Evolutionary conservation across 768 basidiomycete species (phyloP).

Genomic region (Lyophyllum shimeji): DNA sequence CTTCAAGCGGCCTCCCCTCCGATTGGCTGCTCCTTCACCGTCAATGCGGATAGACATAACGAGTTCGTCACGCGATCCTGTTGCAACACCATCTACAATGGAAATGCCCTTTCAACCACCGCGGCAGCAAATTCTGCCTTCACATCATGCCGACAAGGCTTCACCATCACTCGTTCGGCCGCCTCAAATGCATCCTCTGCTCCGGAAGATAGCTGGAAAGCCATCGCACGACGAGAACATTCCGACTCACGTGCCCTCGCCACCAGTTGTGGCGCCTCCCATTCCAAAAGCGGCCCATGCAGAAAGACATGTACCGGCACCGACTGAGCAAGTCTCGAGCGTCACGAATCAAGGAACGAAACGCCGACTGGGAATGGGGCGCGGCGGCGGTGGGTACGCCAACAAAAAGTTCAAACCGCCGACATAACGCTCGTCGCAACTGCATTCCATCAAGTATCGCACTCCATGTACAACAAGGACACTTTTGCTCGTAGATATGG

Average conservation of each 20-base stretch:
- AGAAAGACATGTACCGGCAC: neutral
- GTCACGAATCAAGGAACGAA: conserved; percentile 36
- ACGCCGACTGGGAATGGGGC: conserved; percentile 64
- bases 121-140: neutral
- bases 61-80: neutral
- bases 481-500: neutral
- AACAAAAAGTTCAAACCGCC: conserved; percentile 76
- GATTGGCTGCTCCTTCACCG: neutral
- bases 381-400: conserved; percentile 46
- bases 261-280: conserved; percentile 10
- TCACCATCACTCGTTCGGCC: neutral
- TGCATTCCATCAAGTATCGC: neutral
- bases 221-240: neutral
- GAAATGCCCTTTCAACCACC: neutral
- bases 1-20: neutral
- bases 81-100: neutral
- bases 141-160: neutral
- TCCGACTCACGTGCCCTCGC: conserved; percentile 1
- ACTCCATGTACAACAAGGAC: neutral
- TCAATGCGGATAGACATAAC: neutral
- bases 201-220: neutral
- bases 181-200: conserved; percentile 8
- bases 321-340: neutral
- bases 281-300: conserved; percentile 3
- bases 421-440: conserved; percentile 19